Evolutionary conservation across 73 alveolate species (phyloP).

Genomic region (Paraurostyla sp.): DNA sequence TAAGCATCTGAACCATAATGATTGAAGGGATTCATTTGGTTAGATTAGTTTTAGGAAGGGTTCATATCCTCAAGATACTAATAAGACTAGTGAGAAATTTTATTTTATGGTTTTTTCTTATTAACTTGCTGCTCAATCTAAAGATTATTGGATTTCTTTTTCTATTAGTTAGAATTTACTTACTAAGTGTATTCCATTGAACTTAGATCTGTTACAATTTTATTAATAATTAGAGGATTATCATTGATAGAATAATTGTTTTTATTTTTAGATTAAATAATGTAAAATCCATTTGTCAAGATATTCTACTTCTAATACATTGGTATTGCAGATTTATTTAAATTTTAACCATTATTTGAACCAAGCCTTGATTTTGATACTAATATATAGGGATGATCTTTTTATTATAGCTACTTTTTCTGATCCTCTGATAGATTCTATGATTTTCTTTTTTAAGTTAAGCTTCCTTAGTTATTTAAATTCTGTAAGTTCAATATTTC

Average conservation of each 20-base stretch:
- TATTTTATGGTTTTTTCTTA: neutral
- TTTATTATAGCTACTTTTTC: neutral
- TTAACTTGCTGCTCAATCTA: neutral
- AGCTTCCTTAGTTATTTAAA: neutral
- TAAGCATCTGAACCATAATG: too few relatives aligned
- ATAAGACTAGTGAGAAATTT: slow-evolving; percentile 17
- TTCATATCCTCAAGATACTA: neutral
- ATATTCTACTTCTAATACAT: neutral
- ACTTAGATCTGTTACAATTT: slow-evolving; percentile 26
- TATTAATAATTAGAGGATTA: slow-evolving; percentile 46
- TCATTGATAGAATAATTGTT: neutral
- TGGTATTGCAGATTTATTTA: slow-evolving; percentile 38
- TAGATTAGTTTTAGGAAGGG: neutral
- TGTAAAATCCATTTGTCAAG: slow-evolving; percentile 15
- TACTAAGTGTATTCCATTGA: neutral
- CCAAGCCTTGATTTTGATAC: neutral
- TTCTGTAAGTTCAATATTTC: neutral
- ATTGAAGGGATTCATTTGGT: too few relatives aligned
- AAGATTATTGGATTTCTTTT: neutral
- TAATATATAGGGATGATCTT: neutral
- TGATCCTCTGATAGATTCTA: neutral
- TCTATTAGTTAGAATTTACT: neutral
- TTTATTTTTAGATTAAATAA: neutral
- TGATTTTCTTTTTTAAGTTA: neutral
- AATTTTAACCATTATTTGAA: neutral